A percentile compares a stretch with the other conserved stretches of the same genome.
Conservation (phyloP, 306 rosid species). For the Citrullus amarus region DNA sequence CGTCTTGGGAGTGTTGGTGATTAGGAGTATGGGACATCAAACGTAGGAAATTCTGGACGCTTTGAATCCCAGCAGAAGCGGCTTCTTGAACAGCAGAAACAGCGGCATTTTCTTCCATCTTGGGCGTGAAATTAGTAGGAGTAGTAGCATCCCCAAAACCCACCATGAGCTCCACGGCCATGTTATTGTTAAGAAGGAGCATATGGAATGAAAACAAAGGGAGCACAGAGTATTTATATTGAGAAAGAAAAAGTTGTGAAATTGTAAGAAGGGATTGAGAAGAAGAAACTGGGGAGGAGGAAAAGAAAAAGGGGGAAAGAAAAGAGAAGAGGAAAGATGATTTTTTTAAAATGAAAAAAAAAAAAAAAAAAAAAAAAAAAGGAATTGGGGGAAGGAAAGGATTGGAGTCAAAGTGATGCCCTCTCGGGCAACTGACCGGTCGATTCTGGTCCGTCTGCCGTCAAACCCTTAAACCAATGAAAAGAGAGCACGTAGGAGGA, state of each 20-base stretch:
- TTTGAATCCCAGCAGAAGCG: conserved; percentile 56
- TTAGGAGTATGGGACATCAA: conserved; percentile 30
- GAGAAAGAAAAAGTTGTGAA: neutral
- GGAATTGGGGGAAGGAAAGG: neutral
- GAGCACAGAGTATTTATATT: neutral
- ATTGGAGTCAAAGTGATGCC: conserved; percentile 29
- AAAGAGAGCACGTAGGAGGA: conserved; percentile 15
- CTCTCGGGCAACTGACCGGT: conserved; percentile 6
- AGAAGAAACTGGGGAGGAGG: neutral
- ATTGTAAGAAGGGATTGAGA: neutral
- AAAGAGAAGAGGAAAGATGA: neutral
- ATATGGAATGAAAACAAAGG: neutral
- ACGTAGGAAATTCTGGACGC: conserved; percentile 47
- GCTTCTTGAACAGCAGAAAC: conserved; percentile 45
- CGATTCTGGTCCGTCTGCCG: conserved; percentile 10
- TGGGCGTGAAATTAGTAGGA: conserved; percentile 13
- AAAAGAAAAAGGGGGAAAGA: neutral
- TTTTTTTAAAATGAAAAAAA: too few species aligned
- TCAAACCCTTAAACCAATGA: conserved; percentile 29
- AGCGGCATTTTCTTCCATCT: conserved; percentile 10
- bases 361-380: neutral
- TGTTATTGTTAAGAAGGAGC: neutral
- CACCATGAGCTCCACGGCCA: conserved; percentile 39
- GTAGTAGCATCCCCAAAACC: conserved; percentile 18
- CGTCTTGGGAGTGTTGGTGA: neutral